Evolutionary conservation across 352 stramenopile genomes (phyloP).

Genomic region (Salisapilia sapeloensis): DNA sequence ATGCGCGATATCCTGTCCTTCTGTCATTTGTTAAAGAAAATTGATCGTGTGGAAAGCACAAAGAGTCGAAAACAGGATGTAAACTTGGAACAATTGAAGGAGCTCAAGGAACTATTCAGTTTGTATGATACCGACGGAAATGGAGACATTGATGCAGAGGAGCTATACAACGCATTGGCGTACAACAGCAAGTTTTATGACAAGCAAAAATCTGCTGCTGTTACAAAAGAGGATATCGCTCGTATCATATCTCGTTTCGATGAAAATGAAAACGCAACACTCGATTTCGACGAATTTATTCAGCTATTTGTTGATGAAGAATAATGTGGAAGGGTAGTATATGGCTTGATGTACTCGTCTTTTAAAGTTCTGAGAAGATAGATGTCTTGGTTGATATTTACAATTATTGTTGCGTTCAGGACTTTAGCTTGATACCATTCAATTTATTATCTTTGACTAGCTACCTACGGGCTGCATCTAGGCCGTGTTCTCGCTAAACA

Average conservation of each 20-base stretch:
- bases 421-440: no score
- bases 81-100: conserved; percentile 27
- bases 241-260: conserved; percentile 68
- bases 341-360: no score
- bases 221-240: conserved; percentile 40
- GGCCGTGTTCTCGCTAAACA: no score
- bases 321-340: conserved; percentile 5
- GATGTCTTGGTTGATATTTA: no score
- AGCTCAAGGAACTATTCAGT: conserved; percentile 46
- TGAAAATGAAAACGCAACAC: conserved; percentile 43
- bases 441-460: no score
- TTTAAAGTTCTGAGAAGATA: no score
- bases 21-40: conserved; percentile 25
- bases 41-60: conserved; percentile 35
- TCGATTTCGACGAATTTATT: conserved; percentile 65
- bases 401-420: no score
- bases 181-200: conserved; percentile 70
- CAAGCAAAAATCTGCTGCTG: conserved; percentile 4
- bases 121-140: conserved; percentile 55
- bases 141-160: conserved; percentile 45
- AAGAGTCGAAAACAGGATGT: conserved; percentile 32
- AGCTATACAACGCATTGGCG: conserved; percentile 39
- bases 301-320: conserved; percentile 61
- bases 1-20: conserved; percentile 38
- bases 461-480: no score